Evolutionary conservation across 2,329 filamentous ascomycete genomes (phyloP), one percentile per base, ranked within the genome.

Genomic region (Colletotrichum sp.): DNA sequence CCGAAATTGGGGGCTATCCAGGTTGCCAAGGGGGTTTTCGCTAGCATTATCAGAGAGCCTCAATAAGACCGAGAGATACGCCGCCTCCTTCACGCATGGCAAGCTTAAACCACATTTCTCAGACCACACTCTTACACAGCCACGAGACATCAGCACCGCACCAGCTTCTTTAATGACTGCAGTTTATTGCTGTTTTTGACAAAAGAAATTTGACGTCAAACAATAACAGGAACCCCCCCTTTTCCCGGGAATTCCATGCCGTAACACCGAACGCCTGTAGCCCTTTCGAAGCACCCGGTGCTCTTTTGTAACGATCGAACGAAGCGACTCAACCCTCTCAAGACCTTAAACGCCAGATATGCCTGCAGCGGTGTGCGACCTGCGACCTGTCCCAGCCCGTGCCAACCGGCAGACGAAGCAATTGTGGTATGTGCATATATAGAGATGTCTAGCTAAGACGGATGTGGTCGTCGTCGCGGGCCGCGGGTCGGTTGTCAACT

Each of bases 401-500:
- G 29, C 59, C 73, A 49, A 49, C 62, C 32, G 25, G 39, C 57
- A 72, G 74, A n/a, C 49, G 27, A 44, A 65, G 15, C 13, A 61
- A 36, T 13, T 16, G 36, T 55, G 57, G 22, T 36, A 15, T 27
- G 12, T 22, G 44, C 44, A 13, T 52, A 4, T 19, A 13, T n/a
- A 4, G n/a, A 36, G 34, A 7, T 5, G 3, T 62, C 49, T 36
- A 83, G 68, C 80, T 80, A 49, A 88, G 81, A 19, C 86, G 86
- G 63, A 87, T 84, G 68, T 83, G 9, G 81, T 81, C 16, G 80
- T 79, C 52, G 79, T 68, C 49, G 82, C 81, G 73, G 79, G 80
- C 69, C 78, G 75, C 75, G 78, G 79, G 65, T 13, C 78, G 72
- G 59, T 65, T 78, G 63, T 85, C 86, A 16, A 88, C 89, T 69